A percentile compares a stretch with the other conserved stretches of the same genome.
Evolutionary conservation across 345 rosid species (phyloP).

Genomic region (Zanthoxylum bungeanum): DNA sequence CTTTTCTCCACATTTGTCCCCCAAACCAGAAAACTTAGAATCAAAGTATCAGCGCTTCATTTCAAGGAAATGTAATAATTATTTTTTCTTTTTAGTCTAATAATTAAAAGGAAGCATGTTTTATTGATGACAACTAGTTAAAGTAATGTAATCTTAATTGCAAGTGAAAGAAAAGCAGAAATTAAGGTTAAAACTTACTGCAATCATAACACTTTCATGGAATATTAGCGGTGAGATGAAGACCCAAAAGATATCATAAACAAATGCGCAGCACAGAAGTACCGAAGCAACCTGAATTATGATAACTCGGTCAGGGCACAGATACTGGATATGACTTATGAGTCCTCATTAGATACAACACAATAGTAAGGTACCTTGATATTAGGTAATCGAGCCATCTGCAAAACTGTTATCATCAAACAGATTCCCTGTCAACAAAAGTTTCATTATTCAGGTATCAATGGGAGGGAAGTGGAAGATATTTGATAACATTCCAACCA

Average conservation of each 20-base stretch:
- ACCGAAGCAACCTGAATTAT: conserved; percentile 84
- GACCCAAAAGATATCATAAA: conserved; percentile 99
- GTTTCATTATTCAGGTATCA: conserved; percentile 6
- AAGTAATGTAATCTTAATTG: background rate
- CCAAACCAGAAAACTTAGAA: background rate
- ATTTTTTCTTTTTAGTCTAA: background rate
- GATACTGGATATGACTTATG: conserved; percentile 1
- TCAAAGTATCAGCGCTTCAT: background rate
- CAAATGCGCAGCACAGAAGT: conserved; percentile 91
- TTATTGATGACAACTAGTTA: background rate
- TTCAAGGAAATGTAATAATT: background rate
- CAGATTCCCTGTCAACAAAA: conserved; percentile 78
- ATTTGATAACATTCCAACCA: background rate
- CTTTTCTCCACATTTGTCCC: background rate
- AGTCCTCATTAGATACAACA: conserved; percentile 8
- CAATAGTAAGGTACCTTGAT: conserved; percentile 59
- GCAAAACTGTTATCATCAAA: conserved; percentile 96
- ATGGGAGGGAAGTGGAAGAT: conserved; percentile 17
- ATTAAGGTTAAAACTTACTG: conserved; percentile 46
- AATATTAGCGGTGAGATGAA: conserved; percentile 89
- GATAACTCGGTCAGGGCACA: conserved; percentile 27
- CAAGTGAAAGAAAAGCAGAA: background rate
- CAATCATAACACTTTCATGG: conserved; percentile 95
- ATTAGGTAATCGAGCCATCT: conserved; percentile 93
- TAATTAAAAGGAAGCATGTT: no score